Evolutionary conservation across 495 filamentous ascomycete genomes (phyloP).

Genomic region (Elaphomyces granulatus): DNA sequence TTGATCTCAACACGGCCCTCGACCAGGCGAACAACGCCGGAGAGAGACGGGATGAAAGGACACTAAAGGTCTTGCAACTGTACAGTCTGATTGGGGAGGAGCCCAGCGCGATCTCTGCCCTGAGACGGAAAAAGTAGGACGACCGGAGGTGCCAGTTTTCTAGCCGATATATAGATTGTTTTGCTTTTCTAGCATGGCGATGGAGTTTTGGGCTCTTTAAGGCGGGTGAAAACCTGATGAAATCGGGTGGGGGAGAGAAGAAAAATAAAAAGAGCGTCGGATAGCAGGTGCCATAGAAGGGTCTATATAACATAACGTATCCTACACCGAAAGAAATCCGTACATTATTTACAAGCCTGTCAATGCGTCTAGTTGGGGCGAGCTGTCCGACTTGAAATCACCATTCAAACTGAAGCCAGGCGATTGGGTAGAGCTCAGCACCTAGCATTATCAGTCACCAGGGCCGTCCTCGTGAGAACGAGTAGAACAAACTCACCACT

Average conservation of each 20-base stretch:
- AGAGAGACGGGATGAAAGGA: constrained; percentile 36
- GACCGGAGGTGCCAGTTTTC: too few species aligned
- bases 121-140: too few species aligned
- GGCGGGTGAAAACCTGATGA: too few species aligned
- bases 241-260: constrained; percentile 2
- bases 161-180: too few species aligned
- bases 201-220: neutral
- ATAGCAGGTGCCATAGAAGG: too few species aligned
- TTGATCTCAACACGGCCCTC: constrained; percentile 69
- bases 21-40: constrained; percentile 51
- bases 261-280: too few species aligned
- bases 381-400: constrained; percentile 46
- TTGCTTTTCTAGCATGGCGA: constrained; percentile 28
- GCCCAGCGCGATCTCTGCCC: constrained; percentile 43
- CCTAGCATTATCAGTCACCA: constrained; percentile 26
- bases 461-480: too few species aligned
- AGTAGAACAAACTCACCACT: constrained; percentile 55
- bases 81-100: constrained; percentile 68
- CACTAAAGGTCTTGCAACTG: constrained; percentile 57
- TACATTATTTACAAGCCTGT: constrained; percentile 31
- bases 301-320: constrained; percentile 13
- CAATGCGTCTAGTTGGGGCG: constrained; percentile 33
- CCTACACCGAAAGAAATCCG: constrained; percentile 17
- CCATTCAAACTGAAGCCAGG: constrained; percentile 82
- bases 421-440: constrained; percentile 75